Base-by-base conservation (phyloP, 768 basidiomycete genomes). In the Postia placenta region DNA sequence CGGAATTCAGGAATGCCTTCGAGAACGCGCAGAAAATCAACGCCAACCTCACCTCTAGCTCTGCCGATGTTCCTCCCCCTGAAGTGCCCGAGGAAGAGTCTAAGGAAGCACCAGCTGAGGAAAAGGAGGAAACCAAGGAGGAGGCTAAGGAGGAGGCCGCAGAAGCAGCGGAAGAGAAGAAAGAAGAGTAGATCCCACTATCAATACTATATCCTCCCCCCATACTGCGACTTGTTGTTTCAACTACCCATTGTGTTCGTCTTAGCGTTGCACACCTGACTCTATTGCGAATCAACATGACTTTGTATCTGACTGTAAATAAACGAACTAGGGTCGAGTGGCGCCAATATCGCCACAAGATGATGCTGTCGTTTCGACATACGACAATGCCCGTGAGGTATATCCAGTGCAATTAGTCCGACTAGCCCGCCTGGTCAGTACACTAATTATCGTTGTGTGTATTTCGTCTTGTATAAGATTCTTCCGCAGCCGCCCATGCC, bases 1-100 rank as follows among this genome's bases (percentile, higher is more conserved):
- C 67, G 55, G 75, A 85, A 50, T 99, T 98, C 77, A 96, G 95
- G 76, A 67, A 71, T 33, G 85, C 80, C 45, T 99, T 98, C 66
- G 92, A 96, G 69, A 71, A 78, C 4, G 93, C 87, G 47, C 90
- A 89, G 72, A 76, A 74, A 64, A 75, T 63, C 54, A 94, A 93
- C 60, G 69, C 76, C 23, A 68, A 63, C 17, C 62, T 79, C n/a
- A 28, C 56, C 24, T 41, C 51, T 22, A 51, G 59, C 17, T 65
- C 65, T 45, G 58, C 56, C 23, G 60, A 64, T 50, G 61, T 56
- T 30, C 53, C 56, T 4, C 51, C 65, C 54, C 54, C 63, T 11
- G 55, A 65, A 25, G 55, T 58, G 4, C 67, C 5, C 46, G 61
- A 65, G 40, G 62, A 65, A 30, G 61, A 61, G 14, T 53, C 57